Conservation (phyloP, 1,139 yeast species). For the Scheffersomyces lignicola region DNA sequence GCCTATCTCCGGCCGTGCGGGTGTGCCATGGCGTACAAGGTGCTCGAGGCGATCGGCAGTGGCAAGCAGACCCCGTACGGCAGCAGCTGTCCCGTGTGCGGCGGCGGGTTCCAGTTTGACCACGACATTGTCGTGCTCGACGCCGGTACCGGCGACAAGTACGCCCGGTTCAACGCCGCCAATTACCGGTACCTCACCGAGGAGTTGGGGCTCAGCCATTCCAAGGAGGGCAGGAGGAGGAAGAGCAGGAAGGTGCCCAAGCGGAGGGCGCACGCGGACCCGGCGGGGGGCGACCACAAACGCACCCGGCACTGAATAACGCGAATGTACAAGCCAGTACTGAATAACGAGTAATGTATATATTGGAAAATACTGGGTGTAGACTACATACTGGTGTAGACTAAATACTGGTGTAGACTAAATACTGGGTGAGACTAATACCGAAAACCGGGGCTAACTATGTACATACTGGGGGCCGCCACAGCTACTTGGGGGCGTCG, state of each 20-base stretch:
- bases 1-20: conserved; percentile 42
- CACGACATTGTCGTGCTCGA: conserved; percentile 36
- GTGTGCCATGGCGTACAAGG: conserved; percentile 32
- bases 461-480: no score
- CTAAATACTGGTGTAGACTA: no score
- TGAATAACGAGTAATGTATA: no score
- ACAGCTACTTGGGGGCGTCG: no score
- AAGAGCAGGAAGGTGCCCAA: conserved; percentile 21
- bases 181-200: conserved; percentile 34
- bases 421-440: no score
- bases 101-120: conserved; percentile 18
- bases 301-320: no score
- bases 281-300: no score
- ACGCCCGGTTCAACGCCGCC: conserved; percentile 33
- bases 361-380: no score
- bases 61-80: conserved; percentile 1
- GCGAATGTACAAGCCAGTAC: no score
- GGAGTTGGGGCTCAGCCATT: conserved; percentile 41
- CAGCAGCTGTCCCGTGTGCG: conserved; percentile 37
- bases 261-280: not conserved
- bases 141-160: conserved; percentile 17
- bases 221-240: conserved; percentile 37
- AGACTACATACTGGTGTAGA: no score
- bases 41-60: conserved; percentile 17
- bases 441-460: no score